Evolutionary conservation across 2,329 filamentous ascomycete species (phyloP), one percentile per base, ranked within the genome.

Genomic region (Penicillium sp.): DNA sequence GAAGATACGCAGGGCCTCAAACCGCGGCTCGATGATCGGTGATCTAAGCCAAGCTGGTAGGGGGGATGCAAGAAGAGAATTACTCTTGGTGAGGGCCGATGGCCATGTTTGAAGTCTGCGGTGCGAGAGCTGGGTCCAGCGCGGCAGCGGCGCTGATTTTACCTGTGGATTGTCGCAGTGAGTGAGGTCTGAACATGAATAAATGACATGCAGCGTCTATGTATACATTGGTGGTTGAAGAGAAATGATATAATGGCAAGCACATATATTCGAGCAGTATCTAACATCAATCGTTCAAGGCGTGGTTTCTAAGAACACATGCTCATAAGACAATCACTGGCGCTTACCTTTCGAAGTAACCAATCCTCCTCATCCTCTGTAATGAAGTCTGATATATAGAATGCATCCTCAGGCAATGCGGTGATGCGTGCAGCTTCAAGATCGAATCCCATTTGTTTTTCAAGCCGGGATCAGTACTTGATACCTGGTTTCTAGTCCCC

Each of bases 41-140:
- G 82, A 77, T 35, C 81, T 75, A 6, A 97, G 85, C 86, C 90
- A 97, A 6, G 76, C 48, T 14, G 93, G 92, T 7, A 97, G 79
- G 5, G 76, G 72, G 3, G 87, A 81, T 50, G 87, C 85, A 24
- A 97, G 80, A 1, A 99, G 83, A 16, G 85, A 88, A 72, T 96
- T 85, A 9, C 74, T 83, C 52, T 86, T 84, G 35, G 90, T 88
- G 10, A 97, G 84, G 55, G 90, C 85, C 2, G 90, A 94, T 1
- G 93, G 94, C 82, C 92, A 91, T 1, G 90, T 90, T 79, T 97
- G 92, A 1, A 99, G 84, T 40, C 93, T 88, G 53, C 94, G 89
- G 72, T 92, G 90, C n/a, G 88, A 85, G 53, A 99, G 87, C 48
- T 88, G 82, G 60, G 90, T 92, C 93, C 94, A 99, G 70, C 87